Evolutionary conservation across 2,329 filamentous ascomycete genomes (phyloP).

Genomic region (Ophiosphaerella korrae): DNA sequence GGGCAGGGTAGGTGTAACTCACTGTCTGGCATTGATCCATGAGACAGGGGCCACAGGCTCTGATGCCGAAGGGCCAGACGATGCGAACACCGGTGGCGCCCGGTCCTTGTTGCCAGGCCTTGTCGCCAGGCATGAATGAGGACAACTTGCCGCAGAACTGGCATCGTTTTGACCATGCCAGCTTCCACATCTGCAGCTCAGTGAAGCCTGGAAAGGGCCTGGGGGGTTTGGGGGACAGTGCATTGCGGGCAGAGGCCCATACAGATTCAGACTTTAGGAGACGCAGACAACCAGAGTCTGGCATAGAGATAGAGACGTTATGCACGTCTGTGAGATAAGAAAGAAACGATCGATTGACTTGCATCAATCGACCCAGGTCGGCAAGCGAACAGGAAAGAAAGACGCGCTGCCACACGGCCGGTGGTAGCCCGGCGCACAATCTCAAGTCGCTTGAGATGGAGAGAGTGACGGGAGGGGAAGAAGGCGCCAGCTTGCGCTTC

Average conservation of each 20-base stretch:
- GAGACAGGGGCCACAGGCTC: constrained; percentile 71
- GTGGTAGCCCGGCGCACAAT: constrained; percentile 54
- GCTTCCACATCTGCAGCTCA: constrained; percentile 78
- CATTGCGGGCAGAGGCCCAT: constrained; percentile 72
- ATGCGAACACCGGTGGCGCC: constrained; percentile 64
- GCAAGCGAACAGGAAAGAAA: constrained; percentile 70
- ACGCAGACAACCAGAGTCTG: constrained; percentile 39
- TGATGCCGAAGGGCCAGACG: constrained; percentile 74
- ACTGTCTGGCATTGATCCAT: constrained; percentile 68
- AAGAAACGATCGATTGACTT: constrained; percentile 71
- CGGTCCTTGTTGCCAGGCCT: constrained; percentile 65
- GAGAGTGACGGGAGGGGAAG: constrained; percentile 3
- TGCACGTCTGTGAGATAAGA: constrained; percentile 47
- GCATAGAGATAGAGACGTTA: constrained; percentile 37
- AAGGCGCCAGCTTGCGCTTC: constrained; percentile 37
- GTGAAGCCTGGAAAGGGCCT: constrained; percentile 67
- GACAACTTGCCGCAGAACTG: constrained; percentile 66
- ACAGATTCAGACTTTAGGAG: constrained; percentile 66
- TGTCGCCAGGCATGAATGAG: constrained; percentile 31
- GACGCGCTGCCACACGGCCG: constrained; percentile 72
- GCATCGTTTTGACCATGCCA: constrained; percentile 67
- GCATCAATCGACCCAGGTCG: constrained; percentile 67
- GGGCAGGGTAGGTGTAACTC: constrained; percentile 30
- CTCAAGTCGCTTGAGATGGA: constrained; percentile 17
- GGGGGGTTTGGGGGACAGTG: constrained; percentile 70